Percentiles rank a stretch among this genome's conserved stretches.
Conservation (phyloP, 2,329 filamentous ascomycete species). For the Cercospora nicotianae region DNA sequence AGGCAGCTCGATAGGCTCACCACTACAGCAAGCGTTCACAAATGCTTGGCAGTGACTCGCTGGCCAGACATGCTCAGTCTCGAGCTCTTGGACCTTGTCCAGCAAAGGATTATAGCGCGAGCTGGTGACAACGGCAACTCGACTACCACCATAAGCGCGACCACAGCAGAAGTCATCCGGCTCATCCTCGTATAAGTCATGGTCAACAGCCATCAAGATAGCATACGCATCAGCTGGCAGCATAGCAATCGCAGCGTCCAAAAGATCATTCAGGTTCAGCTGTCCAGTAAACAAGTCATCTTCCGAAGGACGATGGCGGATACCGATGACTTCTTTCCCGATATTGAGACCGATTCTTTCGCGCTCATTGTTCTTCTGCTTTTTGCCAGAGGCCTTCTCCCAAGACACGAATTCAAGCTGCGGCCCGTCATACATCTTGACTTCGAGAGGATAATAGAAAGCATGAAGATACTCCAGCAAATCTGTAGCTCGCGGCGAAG, state of each 20-base stretch:
- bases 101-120: slow-evolving; percentile 61
- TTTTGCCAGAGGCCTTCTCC: slow-evolving; percentile 37
- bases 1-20: slow-evolving; percentile 12
- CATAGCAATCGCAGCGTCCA: slow-evolving; percentile 57
- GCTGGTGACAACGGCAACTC: slow-evolving; percentile 62
- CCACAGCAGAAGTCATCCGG: slow-evolving; percentile 69
- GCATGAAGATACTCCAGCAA: slow-evolving; percentile 48
- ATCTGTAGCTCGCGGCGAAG: slow-evolving; percentile 22
- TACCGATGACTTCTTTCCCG: slow-evolving; percentile 45
- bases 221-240: slow-evolving; percentile 61
- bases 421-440: slow-evolving; percentile 46
- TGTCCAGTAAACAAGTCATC: slow-evolving; percentile 53
- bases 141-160: slow-evolving; percentile 63
- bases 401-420: slow-evolving; percentile 53
- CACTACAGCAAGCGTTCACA: slow-evolving; percentile 41
- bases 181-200: slow-evolving; percentile 66
- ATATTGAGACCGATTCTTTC: slow-evolving; percentile 49
- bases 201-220: slow-evolving; percentile 56
- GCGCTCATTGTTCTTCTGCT: neutral
- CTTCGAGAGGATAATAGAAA: slow-evolving; percentile 57
- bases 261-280: slow-evolving; percentile 61
- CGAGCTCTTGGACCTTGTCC: slow-evolving; percentile 46
- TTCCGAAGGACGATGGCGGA: slow-evolving; percentile 53
- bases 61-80: slow-evolving; percentile 62
- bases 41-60: slow-evolving; percentile 60